A percentile compares a stretch with the other conserved stretches of the same genome.
These are phyloP conservation scores for Sclerotinia trifoliorum DNA, from an alignment of 2,329 filamentous ascomycete genomes.

Conservation along the genomic window DNA sequence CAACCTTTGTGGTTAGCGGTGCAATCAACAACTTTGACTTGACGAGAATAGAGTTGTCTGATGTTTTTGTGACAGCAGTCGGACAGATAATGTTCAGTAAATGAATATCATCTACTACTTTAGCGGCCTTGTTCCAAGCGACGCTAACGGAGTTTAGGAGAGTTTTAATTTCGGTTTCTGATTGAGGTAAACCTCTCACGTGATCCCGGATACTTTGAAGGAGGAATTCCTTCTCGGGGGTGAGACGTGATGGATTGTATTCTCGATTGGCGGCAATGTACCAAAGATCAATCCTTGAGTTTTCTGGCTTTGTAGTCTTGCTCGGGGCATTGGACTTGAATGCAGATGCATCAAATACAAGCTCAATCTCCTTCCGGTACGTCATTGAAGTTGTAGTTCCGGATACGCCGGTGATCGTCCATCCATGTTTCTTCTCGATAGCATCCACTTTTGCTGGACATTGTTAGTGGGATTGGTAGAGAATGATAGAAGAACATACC, in stretches of 20 bases:
- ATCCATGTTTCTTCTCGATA: slow-evolving; percentile 66
- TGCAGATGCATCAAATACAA: slow-evolving; percentile 66
- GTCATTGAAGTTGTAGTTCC: slow-evolving; percentile 68
- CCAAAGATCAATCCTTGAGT: slow-evolving; percentile 64
- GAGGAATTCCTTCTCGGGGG: slow-evolving; percentile 71
- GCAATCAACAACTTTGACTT: slow-evolving; percentile 60
- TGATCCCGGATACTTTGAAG: slow-evolving; percentile 69
- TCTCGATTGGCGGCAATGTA: slow-evolving; percentile 63
- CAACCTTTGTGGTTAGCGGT: slow-evolving; percentile 66
- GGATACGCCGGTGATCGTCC: slow-evolving; percentile 66
- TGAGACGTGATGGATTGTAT: slow-evolving; percentile 53
- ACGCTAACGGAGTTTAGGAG: slow-evolving; percentile 59
- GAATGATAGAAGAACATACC: slow-evolving; percentile 49
- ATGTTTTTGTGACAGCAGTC: slow-evolving; percentile 61
- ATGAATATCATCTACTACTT: slow-evolving; percentile 59
- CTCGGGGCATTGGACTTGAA: slow-evolving; percentile 48
- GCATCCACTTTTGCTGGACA: slow-evolving; percentile 59
- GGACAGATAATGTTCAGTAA: slow-evolving; percentile 63
- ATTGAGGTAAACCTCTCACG: slow-evolving; percentile 60
- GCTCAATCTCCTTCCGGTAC: slow-evolving; percentile 69
- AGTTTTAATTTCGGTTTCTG: slow-evolving; percentile 53
- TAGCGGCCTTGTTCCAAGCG: slow-evolving; percentile 64
- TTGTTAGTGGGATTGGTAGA: slow-evolving; percentile 41
- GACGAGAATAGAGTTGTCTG: slow-evolving; percentile 65
- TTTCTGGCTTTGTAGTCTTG: slow-evolving; percentile 35